A percentile compares a stretch with the other conserved stretches of the same genome.
These are phyloP conservation scores for Globisporangium middletonii DNA, from an alignment of 352 stramenopile species.

Conservation along the genomic window DNA sequence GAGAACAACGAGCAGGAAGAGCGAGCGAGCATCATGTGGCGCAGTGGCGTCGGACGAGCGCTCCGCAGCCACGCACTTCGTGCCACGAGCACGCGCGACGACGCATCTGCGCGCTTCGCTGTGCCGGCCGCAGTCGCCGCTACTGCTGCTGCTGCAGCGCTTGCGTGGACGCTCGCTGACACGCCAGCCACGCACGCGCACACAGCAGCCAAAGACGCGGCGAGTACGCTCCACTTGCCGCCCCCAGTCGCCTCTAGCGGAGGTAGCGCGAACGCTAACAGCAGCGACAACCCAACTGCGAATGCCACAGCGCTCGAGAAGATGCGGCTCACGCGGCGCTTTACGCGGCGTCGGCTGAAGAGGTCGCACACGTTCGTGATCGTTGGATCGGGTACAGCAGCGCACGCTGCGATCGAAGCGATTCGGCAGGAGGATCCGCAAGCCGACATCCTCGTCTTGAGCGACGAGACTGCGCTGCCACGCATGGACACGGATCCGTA, in stretches of 20 bases:
- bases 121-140: neutral
- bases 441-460: conserved; percentile 88
- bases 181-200: neutral
- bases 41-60: neutral
- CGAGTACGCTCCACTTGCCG: conserved; percentile 7
- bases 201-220: neutral
- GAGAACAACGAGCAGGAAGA: neutral
- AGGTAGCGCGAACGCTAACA: neutral
- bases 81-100: neutral
- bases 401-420: conserved; percentile 88
- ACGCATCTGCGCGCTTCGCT: neutral
- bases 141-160: neutral
- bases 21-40: conserved; percentile 1
- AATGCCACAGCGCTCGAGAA: conserved; percentile 13
- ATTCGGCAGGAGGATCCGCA: conserved; percentile 75
- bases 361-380: conserved; percentile 88
- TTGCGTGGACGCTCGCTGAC: conserved; percentile 6
- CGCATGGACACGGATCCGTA: conserved; percentile 46
- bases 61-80: neutral
- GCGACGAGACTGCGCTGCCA: conserved; percentile 64
- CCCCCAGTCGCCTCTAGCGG: neutral
- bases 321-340: conserved; percentile 45
- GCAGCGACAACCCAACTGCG: neutral
- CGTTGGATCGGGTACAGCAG: conserved; percentile 81
- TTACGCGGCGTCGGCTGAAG: conserved; percentile 63